Conservation (phyloP, 176 grass and related monocot species). For the Phoenix dactylifera region DNA sequence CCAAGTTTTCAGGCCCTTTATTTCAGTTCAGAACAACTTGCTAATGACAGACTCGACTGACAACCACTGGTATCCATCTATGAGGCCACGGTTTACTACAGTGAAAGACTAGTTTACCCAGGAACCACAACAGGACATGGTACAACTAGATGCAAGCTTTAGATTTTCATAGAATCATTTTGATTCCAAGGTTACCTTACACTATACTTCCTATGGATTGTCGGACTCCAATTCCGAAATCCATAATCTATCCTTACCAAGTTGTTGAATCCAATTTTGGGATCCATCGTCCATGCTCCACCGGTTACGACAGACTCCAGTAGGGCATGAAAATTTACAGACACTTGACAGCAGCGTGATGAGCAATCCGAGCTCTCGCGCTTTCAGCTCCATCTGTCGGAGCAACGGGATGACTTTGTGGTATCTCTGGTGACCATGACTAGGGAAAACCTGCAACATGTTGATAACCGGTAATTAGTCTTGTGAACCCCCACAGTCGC, state of each 20-base stretch:
- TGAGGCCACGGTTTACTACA: too few species aligned
- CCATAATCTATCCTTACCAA: background rate
- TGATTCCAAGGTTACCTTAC: too few species aligned
- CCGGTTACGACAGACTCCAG: background rate
- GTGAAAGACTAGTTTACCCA: too few species aligned
- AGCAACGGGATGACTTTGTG: slow-evolving; percentile 37
- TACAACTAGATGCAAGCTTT: background rate
- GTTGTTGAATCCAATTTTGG: background rate
- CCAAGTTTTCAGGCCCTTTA: too few species aligned
- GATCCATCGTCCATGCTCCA: background rate
- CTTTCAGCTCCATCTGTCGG: slow-evolving; percentile 42
- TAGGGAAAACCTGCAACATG: slow-evolving; percentile 49
- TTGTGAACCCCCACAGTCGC: too few species aligned
- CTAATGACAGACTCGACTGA: too few species aligned
- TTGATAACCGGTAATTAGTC: too few species aligned
- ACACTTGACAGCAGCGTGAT: background rate
- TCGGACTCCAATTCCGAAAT: slow-evolving; percentile 7
- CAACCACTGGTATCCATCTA: too few species aligned
- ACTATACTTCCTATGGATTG: slow-evolving; percentile 1
- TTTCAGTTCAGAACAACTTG: too few species aligned
- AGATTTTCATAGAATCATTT: background rate
- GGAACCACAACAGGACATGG: background rate
- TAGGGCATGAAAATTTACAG: slow-evolving; percentile 1
- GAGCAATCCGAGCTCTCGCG: slow-evolving; percentile 15
- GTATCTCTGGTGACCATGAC: slow-evolving; percentile 59